phyloP scores from a whole-genome alignment of 2,329 filamentous ascomycete species.

The Neospermospora avenae region DNA sequence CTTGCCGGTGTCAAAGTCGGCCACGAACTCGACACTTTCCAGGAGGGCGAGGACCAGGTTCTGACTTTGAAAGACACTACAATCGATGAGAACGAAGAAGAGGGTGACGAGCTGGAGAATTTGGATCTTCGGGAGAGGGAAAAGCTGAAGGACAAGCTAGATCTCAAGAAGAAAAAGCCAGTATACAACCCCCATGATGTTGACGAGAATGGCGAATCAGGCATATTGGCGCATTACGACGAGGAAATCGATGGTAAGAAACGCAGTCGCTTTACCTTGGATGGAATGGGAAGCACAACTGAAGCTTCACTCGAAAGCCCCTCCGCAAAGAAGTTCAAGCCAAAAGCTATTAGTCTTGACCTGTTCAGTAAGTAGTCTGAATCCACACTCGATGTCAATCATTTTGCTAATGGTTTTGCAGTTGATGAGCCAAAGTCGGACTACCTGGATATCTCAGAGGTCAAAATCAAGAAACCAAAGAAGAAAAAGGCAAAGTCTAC shows the following conservation, averaged over 20 bases:
- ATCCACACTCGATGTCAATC: neutral
- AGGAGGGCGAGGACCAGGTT: conserved; percentile 81
- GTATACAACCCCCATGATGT: conserved; percentile 82
- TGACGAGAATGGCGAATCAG: conserved; percentile 58
- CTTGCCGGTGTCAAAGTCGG: conserved; percentile 88
- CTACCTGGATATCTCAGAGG: conserved; percentile 79
- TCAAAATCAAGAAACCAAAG: conserved; percentile 94
- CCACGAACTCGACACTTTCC: conserved; percentile 79
- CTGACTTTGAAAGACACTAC: conserved; percentile 92
- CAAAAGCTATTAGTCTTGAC: conserved; percentile 74
- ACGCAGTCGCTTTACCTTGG: conserved; percentile 80
- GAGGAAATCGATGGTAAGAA: conserved; percentile 93
- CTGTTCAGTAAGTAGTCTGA: conserved; percentile 49
- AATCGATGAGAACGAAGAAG: conserved; percentile 78
- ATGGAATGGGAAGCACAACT: conserved; percentile 68
- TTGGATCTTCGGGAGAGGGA: conserved; percentile 68
- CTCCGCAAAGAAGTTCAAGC: conserved; percentile 56
- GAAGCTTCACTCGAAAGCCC: conserved; percentile 54
- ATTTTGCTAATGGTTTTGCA: conserved; percentile 39
- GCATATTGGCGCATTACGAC: conserved; percentile 86
- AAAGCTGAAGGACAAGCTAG: conserved; percentile 69
- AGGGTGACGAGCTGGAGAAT: conserved; percentile 88
- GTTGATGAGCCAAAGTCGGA: conserved; percentile 73
- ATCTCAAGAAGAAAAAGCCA: conserved; percentile 85
- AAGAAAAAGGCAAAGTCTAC: conserved; percentile 82